Base-by-base conservation (phyloP, 305 asterid species). In the Ilex paraguariensis region DNA sequence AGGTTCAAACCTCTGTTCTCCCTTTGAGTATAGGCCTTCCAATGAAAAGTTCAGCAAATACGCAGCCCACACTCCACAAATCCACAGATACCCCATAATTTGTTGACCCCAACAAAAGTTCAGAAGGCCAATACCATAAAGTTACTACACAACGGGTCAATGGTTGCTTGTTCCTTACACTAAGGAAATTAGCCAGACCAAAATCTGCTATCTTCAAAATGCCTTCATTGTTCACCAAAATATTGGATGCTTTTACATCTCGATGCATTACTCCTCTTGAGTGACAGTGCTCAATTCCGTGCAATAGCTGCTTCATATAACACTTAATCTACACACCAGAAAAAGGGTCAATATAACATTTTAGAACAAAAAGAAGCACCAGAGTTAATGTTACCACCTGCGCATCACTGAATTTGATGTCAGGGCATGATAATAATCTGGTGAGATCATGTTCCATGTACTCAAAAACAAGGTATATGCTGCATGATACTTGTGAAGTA, bases 81-180 rank as follows among this genome's bases (percentile, higher is more conserved):
- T 91, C 98, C 30, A 91, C 98, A 6, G 84, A 75, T 36, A 73
- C 82, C 17, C 79, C 84, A 57, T 91, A 91, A 66, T 63, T 78
- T 6, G 95, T 88, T 9, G 96, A 82, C 21, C 98, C 98, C 65
- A 91, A 56, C 32, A 91, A 77, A 54, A 91, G 95, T 56, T 91
- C 98, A 31, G 98, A 94, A 3, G 98, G 96, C 0, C 95, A 83
- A 66, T 91, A 91, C 98, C 98, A 91, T 17, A 91, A 67, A 17
- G 98, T 91, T 57, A 91, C 95, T 61, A 91, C 98, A 10, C 95
- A 92, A 45, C 90, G 88, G 30, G 98, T 91, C 71, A 91, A 64
- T 0, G 86, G 92, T 52, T 81, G 85, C 70, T 75, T 79, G 75
- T 31, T 72, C 75, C 60, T 73, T 1, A 86, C 82, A 49, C 66